Percentiles rank a stretch among this genome's conserved stretches.
Conservation (phyloP, 2,329 filamentous ascomycete species). For the Anisogramma anomala region DNA sequence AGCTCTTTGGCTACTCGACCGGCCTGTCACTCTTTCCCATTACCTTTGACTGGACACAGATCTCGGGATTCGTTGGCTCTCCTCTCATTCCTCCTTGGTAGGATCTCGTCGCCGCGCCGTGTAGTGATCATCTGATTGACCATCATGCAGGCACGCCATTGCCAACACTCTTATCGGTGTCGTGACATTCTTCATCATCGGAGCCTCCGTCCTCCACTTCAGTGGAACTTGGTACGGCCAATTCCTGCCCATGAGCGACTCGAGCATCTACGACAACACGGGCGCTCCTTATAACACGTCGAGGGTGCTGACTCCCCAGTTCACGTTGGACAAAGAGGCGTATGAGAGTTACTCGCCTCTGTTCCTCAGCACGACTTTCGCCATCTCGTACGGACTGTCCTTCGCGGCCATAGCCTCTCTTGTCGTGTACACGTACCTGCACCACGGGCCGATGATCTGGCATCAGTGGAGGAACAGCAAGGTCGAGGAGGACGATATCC, state of each 20-base stretch:
- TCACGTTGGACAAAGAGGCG: constrained; percentile 49
- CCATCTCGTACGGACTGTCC: constrained; percentile 57
- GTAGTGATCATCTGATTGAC: constrained; percentile 17
- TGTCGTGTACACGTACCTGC: constrained; percentile 55
- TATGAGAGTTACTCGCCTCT: constrained; percentile 58
- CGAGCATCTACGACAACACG: constrained; percentile 60
- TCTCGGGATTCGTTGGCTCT: constrained; percentile 56
- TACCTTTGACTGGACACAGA: constrained; percentile 67
- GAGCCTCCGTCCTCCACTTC: constrained; percentile 51
- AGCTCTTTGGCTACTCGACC: constrained; percentile 58
- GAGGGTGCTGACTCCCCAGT: constrained; percentile 48
- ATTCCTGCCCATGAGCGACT: constrained; percentile 59
- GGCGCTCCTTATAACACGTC: constrained; percentile 52
- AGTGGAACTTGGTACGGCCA: constrained; percentile 51
- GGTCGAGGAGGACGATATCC: constrained; percentile 49
- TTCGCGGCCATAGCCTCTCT: constrained; percentile 62
- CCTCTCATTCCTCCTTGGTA: constrained; percentile 58
- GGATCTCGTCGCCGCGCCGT: neutral
- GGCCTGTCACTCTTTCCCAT: constrained; percentile 59
- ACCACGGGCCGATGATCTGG: constrained; percentile 57
- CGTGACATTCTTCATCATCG: constrained; percentile 52
- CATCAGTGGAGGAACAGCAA: constrained; percentile 47
- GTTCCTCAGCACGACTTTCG: constrained; percentile 61
- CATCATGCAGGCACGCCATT: constrained; percentile 47
- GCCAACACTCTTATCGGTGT: constrained; percentile 61